Percentiles rank a stretch among this genome's conserved stretches.
Conservation (phyloP, 2,329 filamentous ascomycete species). For the Aspergillus fumigatus region DNA sequence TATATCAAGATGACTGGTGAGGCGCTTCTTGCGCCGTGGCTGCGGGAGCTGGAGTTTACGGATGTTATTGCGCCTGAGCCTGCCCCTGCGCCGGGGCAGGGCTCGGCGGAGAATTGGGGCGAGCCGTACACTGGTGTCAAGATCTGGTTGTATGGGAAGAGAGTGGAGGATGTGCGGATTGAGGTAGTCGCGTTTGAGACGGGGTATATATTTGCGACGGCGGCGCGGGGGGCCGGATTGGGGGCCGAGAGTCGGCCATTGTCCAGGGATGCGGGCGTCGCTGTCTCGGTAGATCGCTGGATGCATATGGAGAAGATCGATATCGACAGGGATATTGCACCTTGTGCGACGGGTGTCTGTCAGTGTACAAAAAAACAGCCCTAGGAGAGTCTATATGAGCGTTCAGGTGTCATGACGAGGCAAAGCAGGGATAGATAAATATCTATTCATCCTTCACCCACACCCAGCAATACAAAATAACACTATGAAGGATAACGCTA, state of each 20-base stretch:
- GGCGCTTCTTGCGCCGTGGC: constrained; percentile 58
- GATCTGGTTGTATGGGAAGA: constrained; percentile 45
- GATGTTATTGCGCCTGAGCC: constrained; percentile 49
- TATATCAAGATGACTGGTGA: constrained; percentile 65
- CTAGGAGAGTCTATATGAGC: not conserved
- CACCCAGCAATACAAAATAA: not conserved
- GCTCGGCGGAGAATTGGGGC: constrained; percentile 27
- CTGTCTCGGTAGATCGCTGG: constrained; percentile 27
- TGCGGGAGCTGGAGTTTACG: constrained; percentile 57
- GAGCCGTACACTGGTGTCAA: constrained; percentile 41
- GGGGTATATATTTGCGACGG: constrained; percentile 56
- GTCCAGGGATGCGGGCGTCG: not conserved
- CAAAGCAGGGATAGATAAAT: not conserved
- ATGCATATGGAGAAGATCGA: constrained; percentile 41
- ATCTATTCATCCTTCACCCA: not conserved
- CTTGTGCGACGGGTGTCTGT: constrained; percentile 39
- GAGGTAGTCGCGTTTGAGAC: constrained; percentile 56
- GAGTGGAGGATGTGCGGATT: constrained; percentile 50
- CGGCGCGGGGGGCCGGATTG: constrained; percentile 39
- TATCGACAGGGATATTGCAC: constrained; percentile 43
- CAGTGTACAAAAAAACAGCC: constrained; percentile 20
- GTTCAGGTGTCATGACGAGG: not conserved
- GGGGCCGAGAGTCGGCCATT: constrained; percentile 16
- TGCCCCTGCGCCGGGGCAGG: constrained; percentile 9
- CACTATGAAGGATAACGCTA: not conserved